Conservation (phyloP, 2,329 filamentous ascomycete genomes). For the Colletotrichum orchidophilum region DNA sequence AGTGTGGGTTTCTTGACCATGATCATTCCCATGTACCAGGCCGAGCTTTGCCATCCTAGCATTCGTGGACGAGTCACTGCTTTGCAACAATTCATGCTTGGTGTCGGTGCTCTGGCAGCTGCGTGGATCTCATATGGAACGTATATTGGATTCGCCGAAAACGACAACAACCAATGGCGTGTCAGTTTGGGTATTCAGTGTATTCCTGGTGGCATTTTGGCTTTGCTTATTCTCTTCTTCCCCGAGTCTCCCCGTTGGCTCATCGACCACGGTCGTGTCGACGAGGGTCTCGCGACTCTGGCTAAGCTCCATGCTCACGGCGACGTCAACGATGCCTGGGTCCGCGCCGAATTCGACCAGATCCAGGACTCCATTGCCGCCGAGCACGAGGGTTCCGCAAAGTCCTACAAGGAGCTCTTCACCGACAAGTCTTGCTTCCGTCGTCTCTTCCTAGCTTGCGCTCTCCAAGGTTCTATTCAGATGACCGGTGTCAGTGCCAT, state of each 20-base stretch:
- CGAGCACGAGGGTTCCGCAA: conserved; percentile 75
- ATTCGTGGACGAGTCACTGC: conserved; percentile 81
- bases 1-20: conserved; percentile 56
- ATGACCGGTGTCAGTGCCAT: conserved; percentile 59
- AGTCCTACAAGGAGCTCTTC: conserved; percentile 77
- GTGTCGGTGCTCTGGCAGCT: conserved; percentile 77
- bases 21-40: conserved; percentile 73
- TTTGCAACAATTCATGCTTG: conserved; percentile 85
- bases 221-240: conserved; percentile 72
- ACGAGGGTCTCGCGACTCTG: conserved; percentile 72
- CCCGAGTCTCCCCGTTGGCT: conserved; percentile 81
- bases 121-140: conserved; percentile 76
- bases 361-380: conserved; percentile 72
- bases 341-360: conserved; percentile 76
- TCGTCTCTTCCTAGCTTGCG: conserved; percentile 74
- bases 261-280: conserved; percentile 73
- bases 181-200: conserved; percentile 73
- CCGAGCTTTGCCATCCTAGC: conserved; percentile 79
- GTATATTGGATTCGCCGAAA: conserved; percentile 40
- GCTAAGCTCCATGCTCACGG: conserved; percentile 77
- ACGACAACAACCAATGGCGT: conserved; percentile 46
- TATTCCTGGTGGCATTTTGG: conserved; percentile 72
- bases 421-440: conserved; percentile 70
- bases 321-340: conserved; percentile 72
- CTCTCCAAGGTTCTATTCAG: conserved; percentile 44